These are phyloP conservation scores for Rhizophora apiculata DNA, from an alignment of 345 rosid species.

Conservation along the genomic window DNA sequence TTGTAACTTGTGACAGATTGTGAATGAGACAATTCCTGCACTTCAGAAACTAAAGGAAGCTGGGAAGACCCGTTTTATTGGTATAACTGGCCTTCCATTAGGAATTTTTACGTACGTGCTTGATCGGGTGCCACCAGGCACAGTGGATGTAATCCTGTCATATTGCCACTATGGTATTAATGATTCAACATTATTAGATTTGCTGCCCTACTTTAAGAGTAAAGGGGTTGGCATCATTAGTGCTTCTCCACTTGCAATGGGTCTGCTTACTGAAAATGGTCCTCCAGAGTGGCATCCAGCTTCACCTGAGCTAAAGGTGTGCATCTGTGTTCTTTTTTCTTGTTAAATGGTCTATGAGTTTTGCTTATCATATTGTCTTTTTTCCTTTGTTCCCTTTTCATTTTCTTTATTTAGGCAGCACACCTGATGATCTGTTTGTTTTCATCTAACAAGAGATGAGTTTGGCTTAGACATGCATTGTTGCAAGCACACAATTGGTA, in stretches of 20 bases:
- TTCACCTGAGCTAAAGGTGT: conserved; percentile 78
- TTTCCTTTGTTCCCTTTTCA: background rate
- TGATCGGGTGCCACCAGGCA: conserved; percentile 73
- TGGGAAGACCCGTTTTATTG: conserved; percentile 81
- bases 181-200: conserved; percentile 66
- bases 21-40: conserved; percentile 92
- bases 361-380: background rate
- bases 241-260: conserved; percentile 93
- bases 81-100: conserved; percentile 90
- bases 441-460: background rate
- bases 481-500: no score
- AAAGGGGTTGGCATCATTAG: conserved; percentile 81
- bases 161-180: conserved; percentile 81
- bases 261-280: conserved; percentile 80
- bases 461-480: background rate
- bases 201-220: conserved; percentile 76
- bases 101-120: conserved; percentile 65
- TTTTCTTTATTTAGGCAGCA: no score
- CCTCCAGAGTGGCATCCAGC: conserved; percentile 99
- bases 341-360: background rate
- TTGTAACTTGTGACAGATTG: conserved; percentile 44
- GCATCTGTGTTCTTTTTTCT: no score
- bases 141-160: conserved; percentile 74
- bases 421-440: background rate
- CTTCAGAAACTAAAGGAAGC: conserved; percentile 73